Conservation (phyloP, 441 rosid species). For the Gossypium schwendimanii region DNA sequence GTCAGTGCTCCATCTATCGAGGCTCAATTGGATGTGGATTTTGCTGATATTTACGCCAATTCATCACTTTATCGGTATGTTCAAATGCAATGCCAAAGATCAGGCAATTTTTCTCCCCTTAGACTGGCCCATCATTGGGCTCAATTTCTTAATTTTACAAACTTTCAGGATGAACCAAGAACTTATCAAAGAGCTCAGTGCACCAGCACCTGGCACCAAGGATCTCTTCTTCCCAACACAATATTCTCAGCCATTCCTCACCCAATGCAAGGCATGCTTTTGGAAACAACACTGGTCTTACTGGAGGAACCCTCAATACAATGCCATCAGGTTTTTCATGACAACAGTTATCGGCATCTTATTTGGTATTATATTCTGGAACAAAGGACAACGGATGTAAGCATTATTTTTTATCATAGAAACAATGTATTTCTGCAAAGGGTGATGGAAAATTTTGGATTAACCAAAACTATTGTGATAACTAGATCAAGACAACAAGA, state of each 20-base stretch:
- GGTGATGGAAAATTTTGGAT: neutral
- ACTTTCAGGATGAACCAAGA: constrained; percentile 62
- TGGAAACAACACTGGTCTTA: constrained; percentile 79
- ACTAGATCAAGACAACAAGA: constrained; percentile 45
- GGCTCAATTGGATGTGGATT: constrained; percentile 55
- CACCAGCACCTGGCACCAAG: constrained; percentile 51
- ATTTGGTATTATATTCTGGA: constrained; percentile 75
- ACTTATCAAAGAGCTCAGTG: constrained; percentile 62
- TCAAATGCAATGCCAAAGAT: constrained; percentile 13
- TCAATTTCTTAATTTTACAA: neutral
- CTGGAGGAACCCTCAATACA: constrained; percentile 79
- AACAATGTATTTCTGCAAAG: neutral
- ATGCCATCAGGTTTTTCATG: constrained; percentile 55
- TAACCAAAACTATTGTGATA: neutral
- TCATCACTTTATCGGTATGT: constrained; percentile 46
- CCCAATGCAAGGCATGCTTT: constrained; percentile 70
- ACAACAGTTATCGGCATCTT: constrained; percentile 47
- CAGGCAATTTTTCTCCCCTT: neutral
- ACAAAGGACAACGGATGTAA: constrained; percentile 54
- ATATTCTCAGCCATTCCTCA: constrained; percentile 54
- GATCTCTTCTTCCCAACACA: constrained; percentile 69
- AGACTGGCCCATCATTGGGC: neutral
- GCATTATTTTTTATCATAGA: constrained; percentile 1
- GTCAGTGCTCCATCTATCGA: constrained; percentile 56
- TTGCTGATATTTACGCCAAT: constrained; percentile 55